These are phyloP conservation scores for Thermochaetoides thermophila DNA, from an alignment of 495 filamentous ascomycete species.

Conservation along the genomic window DNA sequence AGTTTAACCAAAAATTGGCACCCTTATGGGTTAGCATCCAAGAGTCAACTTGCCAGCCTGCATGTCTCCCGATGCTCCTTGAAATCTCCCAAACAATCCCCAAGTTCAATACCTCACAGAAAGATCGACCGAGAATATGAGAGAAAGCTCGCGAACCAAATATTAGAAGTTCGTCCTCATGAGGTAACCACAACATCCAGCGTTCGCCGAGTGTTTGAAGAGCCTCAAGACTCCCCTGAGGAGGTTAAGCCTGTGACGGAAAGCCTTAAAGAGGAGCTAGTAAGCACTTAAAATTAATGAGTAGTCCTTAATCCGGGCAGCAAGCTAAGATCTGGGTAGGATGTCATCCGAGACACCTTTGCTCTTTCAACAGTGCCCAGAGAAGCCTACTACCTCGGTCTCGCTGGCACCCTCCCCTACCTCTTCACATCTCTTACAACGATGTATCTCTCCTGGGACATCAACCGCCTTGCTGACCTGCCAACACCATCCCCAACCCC, in stretches of 20 bases:
- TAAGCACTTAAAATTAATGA: conserved; percentile 38
- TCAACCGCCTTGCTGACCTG: no score
- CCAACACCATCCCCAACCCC: no score
- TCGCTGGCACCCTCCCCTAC: conserved; percentile 85
- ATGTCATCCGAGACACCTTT: conserved; percentile 80
- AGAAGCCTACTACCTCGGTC: conserved; percentile 66
- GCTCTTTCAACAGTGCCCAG: conserved; percentile 58
- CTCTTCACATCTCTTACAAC: conserved; percentile 75
- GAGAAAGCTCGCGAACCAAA: conserved; percentile 30
- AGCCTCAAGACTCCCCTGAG: conserved; percentile 13
- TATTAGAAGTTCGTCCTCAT: conserved; percentile 41
- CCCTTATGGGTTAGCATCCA: no score
- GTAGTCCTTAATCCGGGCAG: not conserved
- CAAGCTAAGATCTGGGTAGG: conserved; percentile 29
- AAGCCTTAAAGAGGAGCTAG: conserved; percentile 59
- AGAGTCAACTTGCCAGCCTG: no score
- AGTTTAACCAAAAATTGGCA: no score
- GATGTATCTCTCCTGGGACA: conserved; percentile 70
- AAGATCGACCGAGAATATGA: conserved; percentile 38
- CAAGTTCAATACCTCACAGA: no score
- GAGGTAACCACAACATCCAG: conserved; percentile 42
- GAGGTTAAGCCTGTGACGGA: conserved; percentile 48
- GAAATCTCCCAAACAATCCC: no score
- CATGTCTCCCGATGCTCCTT: no score
- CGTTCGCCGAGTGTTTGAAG: conserved; percentile 39